Evolutionary conservation across 208 protist species (phyloP).

Genomic region (Naegleria lovaniensis): DNA sequence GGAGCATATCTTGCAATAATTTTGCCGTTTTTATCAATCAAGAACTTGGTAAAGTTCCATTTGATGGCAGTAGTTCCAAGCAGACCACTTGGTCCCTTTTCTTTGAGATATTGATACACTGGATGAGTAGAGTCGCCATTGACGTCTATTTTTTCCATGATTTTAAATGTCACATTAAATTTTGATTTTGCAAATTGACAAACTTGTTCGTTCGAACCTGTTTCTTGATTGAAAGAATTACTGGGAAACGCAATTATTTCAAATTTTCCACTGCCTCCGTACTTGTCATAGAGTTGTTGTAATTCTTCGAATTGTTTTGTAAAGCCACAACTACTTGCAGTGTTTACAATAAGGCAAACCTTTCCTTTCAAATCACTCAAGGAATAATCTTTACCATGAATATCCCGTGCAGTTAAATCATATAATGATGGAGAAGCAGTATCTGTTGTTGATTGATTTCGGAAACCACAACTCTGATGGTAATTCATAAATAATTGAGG

Average conservation of each 20-base stretch:
- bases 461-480: no score
- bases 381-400: no score
- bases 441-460: no score
- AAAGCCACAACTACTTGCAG: neutral
- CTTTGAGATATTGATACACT: constrained; percentile 71
- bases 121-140: constrained; percentile 69
- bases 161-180: constrained; percentile 68
- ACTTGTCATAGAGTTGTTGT: constrained; percentile 69
- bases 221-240: constrained; percentile 77
- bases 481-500: no score
- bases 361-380: neutral
- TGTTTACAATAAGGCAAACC: neutral
- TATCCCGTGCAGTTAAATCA: no score
- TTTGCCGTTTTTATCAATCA: neutral
- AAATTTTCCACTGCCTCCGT: constrained; percentile 63
- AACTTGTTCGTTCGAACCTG: constrained; percentile 64
- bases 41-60: neutral
- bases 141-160: constrained; percentile 79
- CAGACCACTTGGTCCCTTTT: constrained; percentile 41
- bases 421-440: no score
- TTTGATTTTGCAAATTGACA: constrained; percentile 56
- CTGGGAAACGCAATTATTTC: constrained; percentile 80
- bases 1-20: neutral
- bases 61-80: neutral
- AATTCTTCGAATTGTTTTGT: neutral